Conservation (phyloP, 805 yeast genomes). For the Saturnispora quitensis region DNA sequence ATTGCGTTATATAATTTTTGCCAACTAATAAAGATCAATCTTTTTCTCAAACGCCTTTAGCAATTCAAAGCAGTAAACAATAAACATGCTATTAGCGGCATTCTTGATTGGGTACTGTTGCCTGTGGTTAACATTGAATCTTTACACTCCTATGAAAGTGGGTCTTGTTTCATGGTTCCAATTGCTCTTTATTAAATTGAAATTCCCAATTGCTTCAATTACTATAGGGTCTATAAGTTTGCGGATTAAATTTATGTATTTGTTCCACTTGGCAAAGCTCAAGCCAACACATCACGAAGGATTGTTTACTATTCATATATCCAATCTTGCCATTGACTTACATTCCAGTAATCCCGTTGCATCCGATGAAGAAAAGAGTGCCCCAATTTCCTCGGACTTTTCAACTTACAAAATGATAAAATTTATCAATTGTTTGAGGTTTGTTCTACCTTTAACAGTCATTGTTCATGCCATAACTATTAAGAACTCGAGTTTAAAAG, state of each 20-base stretch:
- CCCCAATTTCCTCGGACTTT: background rate
- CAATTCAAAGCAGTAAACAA: background rate
- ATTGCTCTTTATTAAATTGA: slow-evolving; percentile 13
- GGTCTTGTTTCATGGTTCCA: slow-evolving; percentile 21
- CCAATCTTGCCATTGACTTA: slow-evolving; percentile 4
- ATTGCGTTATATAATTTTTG: too few relatives aligned
- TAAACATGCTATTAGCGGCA: background rate
- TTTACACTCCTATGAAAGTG: slow-evolving; percentile 7
- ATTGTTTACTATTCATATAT: slow-evolving; percentile 11
- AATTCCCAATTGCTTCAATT: slow-evolving; percentile 6
- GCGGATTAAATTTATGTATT: slow-evolving; percentile 15
- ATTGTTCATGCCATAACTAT: slow-evolving; percentile 10
- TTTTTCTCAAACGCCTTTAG: background rate
- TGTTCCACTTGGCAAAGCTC: slow-evolving; percentile 10
- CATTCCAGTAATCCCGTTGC: background rate
- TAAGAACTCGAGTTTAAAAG: background rate
- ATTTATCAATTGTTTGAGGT: slow-evolving; percentile 5
- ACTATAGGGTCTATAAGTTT: slow-evolving; percentile 13
- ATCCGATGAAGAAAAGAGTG: background rate
- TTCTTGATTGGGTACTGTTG: background rate
- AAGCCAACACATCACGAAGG: slow-evolving; percentile 15
- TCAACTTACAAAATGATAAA: background rate
- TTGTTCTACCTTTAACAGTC: slow-evolving; percentile 12
- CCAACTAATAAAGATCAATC: too few relatives aligned
- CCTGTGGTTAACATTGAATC: slow-evolving; percentile 3